phyloP scores from a whole-genome alignment of 768 basidiomycete species.

The Termitomyces heimii region DNA sequence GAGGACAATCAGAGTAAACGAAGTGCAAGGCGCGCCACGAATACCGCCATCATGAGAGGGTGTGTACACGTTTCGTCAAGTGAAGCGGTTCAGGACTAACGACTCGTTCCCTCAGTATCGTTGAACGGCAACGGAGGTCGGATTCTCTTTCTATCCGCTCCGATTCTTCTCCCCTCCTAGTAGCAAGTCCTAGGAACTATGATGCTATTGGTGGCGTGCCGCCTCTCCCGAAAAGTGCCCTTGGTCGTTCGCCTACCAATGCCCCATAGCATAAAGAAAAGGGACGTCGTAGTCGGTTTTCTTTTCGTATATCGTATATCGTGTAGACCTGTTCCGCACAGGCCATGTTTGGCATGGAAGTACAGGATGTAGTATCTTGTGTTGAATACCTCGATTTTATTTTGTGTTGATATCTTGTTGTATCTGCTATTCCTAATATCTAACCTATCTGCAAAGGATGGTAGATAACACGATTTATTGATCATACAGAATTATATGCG shows the following conservation, averaged over 20 bases:
- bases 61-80: slow-evolving; percentile 23
- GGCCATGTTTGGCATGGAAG: not conserved
- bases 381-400: not conserved
- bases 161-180: slow-evolving; percentile 33
- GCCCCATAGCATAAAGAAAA: not conserved
- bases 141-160: slow-evolving; percentile 17
- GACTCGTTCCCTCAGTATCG: slow-evolving; percentile 32
- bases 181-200: not conserved
- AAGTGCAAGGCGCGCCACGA: slow-evolving; percentile 64
- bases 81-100: not conserved
- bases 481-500: not conserved
- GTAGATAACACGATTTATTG: not conserved
- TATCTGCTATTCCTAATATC: not conserved
- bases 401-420: not conserved
- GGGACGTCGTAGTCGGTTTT: not conserved
- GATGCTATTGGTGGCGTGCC: not conserved
- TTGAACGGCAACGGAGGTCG: slow-evolving; percentile 42
- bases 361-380: not conserved
- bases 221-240: not conserved
- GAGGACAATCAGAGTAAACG: slow-evolving; percentile 82
- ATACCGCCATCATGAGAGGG: slow-evolving; percentile 77
- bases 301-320: no score
- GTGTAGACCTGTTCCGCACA: not conserved
- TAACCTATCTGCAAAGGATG: not conserved
- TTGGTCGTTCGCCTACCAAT: not conserved